Evolutionary conservation across 306 rosid species (phyloP).

Genomic region (Trifolium pratense): DNA sequence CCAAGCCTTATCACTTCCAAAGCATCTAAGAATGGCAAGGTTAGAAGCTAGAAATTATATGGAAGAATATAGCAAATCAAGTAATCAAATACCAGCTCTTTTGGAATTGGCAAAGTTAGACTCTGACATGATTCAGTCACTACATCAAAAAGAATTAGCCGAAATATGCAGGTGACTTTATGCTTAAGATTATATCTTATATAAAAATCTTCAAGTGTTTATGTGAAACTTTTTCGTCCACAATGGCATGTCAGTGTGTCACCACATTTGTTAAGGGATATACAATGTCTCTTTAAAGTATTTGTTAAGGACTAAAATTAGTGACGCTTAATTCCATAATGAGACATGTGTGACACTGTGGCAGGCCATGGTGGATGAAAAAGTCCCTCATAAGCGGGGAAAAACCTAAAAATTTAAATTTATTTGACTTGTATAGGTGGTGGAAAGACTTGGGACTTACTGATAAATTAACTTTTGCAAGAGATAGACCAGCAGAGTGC

Average conservation of each 20-base stretch:
- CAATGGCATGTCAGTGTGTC: too few relatives aligned
- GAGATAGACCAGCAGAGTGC: slow-evolving; percentile 59
- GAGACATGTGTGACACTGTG: too few relatives aligned
- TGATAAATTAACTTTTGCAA: slow-evolving; percentile 48
- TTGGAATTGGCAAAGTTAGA: slow-evolving; percentile 49
- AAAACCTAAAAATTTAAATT: neutral
- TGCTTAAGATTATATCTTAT: neutral
- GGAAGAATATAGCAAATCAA: slow-evolving; percentile 39
- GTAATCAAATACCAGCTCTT: slow-evolving; percentile 31
- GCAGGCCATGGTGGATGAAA: too few relatives aligned
- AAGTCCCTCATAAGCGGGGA: too few relatives aligned
- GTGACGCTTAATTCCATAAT: too few relatives aligned
- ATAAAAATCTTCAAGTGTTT: too few relatives aligned
- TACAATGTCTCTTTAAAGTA: too few relatives aligned
- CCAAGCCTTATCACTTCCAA: slow-evolving; percentile 47
- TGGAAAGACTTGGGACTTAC: slow-evolving; percentile 53
- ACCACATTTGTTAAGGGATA: too few relatives aligned
- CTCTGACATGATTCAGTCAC: slow-evolving; percentile 37
- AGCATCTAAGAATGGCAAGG: slow-evolving; percentile 48
- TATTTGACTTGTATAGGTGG: slow-evolving; percentile 48
- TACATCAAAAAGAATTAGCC: slow-evolving; percentile 49
- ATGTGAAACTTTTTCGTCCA: too few relatives aligned
- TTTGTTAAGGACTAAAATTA: too few relatives aligned
- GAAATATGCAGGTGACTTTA: slow-evolving; percentile 46
- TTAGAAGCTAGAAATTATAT: slow-evolving; percentile 51